Conservation (phyloP, 2,329 filamentous ascomycete species). For the Akanthomyces uredinophilus region DNA sequence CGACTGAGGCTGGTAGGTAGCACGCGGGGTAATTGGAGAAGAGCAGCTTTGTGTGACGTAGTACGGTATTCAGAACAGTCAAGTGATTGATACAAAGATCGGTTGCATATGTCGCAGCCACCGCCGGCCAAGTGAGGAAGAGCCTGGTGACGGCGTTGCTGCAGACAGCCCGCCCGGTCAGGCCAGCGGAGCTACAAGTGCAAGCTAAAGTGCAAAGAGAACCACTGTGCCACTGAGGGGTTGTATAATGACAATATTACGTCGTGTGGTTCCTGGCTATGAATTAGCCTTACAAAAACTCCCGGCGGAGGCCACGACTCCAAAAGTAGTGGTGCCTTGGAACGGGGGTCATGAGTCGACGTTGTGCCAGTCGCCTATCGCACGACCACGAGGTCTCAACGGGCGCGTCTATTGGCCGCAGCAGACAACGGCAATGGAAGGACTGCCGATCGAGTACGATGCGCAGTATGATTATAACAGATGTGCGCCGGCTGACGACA, state of each 20-base stretch:
- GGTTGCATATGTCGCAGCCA: background rate
- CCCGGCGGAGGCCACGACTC: background rate
- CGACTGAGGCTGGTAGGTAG: background rate
- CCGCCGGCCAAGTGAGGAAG: background rate
- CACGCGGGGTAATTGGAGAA: constrained; percentile 4
- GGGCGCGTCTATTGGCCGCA: constrained; percentile 14
- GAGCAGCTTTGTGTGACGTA: background rate
- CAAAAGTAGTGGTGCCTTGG: background rate
- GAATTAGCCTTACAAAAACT: background rate
- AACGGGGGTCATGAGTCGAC: constrained; percentile 1
- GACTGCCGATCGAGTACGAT: background rate
- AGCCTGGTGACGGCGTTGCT: background rate
- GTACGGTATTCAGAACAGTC: background rate
- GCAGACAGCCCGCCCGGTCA: background rate
- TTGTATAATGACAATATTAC: background rate
- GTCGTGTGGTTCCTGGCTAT: background rate
- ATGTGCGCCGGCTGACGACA: background rate
- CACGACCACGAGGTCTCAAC: constrained; percentile 13
- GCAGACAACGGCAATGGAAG: background rate
- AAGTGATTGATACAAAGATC: background rate
- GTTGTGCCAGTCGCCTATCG: constrained; percentile 4
- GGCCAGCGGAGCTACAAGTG: background rate
- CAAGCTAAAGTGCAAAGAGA: background rate
- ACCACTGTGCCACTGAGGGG: background rate
- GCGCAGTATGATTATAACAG: background rate